Conservation (phyloP, 345 rosid genomes). For the Bretschneidera sinensis region DNA sequence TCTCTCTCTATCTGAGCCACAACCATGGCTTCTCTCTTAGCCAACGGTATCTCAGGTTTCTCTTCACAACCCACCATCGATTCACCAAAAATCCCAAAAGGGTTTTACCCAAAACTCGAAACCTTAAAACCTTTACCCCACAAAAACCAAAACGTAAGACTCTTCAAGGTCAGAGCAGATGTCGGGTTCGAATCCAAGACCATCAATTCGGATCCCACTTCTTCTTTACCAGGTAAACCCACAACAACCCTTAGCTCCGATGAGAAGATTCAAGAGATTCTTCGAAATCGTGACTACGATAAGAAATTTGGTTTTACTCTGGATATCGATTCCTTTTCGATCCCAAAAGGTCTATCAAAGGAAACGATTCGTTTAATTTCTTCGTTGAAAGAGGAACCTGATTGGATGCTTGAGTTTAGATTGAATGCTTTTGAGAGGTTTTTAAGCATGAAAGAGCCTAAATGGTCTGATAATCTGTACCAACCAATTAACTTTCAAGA, state of each 20-base stretch:
- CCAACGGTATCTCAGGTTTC: conserved; percentile 37
- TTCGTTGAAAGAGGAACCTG: conserved; percentile 70
- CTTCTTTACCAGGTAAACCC: conserved; percentile 35
- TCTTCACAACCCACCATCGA: conserved; percentile 30
- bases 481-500: conserved; percentile 72
- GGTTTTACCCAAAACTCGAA: conserved; percentile 31
- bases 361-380: conserved; percentile 69
- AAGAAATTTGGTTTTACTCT: conserved; percentile 66
- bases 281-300: conserved; percentile 64
- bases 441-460: conserved; percentile 62
- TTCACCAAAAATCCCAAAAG: conserved; percentile 25
- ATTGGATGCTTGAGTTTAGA: conserved; percentile 86
- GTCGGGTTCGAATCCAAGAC: conserved; percentile 36
- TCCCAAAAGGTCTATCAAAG: conserved; percentile 76
- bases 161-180: conserved; percentile 45
- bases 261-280: conserved; percentile 63
- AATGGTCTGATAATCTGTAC: conserved; percentile 85
- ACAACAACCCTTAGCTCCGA: conserved; percentile 35
- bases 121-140: conserved; percentile 23
- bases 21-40: conserved; percentile 42
- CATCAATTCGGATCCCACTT: conserved; percentile 26
- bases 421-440: conserved; percentile 72
- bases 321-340: conserved; percentile 72
- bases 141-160: conserved; percentile 17
- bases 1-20: conserved; percentile 21